Evolutionary conservation across 768 basidiomycete species (phyloP).

Genomic region (Pleurotus citrinopileatus): DNA sequence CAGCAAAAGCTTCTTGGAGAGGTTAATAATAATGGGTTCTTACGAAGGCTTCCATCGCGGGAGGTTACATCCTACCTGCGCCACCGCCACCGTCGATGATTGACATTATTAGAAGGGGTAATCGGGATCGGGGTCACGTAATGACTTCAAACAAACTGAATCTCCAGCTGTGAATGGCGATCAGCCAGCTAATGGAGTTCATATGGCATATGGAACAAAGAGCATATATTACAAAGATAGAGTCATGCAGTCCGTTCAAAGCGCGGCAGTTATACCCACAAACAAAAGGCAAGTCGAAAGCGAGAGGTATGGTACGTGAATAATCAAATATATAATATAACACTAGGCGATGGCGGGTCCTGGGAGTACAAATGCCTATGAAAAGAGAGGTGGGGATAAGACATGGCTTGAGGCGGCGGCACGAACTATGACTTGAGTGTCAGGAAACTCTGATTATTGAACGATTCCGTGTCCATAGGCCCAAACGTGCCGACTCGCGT

Average conservation of each 20-base stretch:
- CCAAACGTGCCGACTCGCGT: slow-evolving; percentile 7
- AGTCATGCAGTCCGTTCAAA: background rate
- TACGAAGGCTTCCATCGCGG: too few species aligned
- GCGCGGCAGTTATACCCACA: background rate
- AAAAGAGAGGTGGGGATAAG: background rate
- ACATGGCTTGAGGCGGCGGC: background rate
- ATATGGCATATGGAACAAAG: too few species aligned
- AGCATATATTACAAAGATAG: background rate
- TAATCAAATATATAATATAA: background rate
- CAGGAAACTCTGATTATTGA: slow-evolving; percentile 5
- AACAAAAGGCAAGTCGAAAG: background rate
- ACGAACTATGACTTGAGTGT: slow-evolving; percentile 7
- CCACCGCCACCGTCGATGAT: too few species aligned
- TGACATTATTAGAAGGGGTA: too few species aligned
- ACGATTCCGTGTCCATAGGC: background rate
- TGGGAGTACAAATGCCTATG: background rate
- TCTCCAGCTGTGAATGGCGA: too few species aligned
- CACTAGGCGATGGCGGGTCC: background rate
- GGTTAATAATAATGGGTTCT: too few species aligned
- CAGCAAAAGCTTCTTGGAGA: too few species aligned
- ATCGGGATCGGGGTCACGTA: too few species aligned
- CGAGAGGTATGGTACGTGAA: background rate
- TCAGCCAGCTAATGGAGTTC: too few species aligned
- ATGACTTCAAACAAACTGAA: too few species aligned
- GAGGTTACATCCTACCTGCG: too few species aligned